Evolutionary conservation across 768 basidiomycete species (phyloP), one percentile per base, ranked within the genome.

Genomic region (Leccinum olivaceopallidum): DNA sequence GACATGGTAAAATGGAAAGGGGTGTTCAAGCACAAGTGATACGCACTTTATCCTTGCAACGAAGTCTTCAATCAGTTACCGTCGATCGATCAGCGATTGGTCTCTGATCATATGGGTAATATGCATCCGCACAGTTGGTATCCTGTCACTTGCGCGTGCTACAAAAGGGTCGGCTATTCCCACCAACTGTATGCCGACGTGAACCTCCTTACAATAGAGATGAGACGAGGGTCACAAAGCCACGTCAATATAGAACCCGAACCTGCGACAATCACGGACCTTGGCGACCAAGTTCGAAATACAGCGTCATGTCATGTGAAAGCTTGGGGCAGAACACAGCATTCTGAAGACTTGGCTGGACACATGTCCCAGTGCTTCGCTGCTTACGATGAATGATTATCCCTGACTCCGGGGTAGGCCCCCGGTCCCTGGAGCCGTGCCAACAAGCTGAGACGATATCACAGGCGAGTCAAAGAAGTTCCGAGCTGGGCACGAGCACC

Each of bases 31-130:
- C 18, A n/a, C 54, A 51, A 20, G 7, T 8, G 7, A 55, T 47
- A 36, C 36, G 28, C 26, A 34, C 48, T 66, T 69, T 63, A 62
- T 67, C 55, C 10, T 53, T 39, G 60, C 20, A 50, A 56, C 50
- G 34, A 53, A 10, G 48, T 22, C 37, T 32, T 49, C 56, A 53
- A 22, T 61, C 44, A 51, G 55, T 14, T 9, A 22, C 28, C 4
- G 47, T 48, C 22, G 47, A 48, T 48, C 47, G 22, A 48, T 48
- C 47, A 48, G 12, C 20, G 12, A 48, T 24, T 24, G n/a, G 22
- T 30, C 7, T n/a, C 56, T 24, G 28, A 32, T 30, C 28, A 9
- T 30, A 30, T 50, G 22, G 34, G 26, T 37, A 20, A 18, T 44
- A 30, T 12, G 22, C 30, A 61, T 56, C 47, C 44, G 48, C 48